Evolutionary conservation across 441 rosid genomes (phyloP).

Genomic region (Pelargonium citronellum): DNA sequence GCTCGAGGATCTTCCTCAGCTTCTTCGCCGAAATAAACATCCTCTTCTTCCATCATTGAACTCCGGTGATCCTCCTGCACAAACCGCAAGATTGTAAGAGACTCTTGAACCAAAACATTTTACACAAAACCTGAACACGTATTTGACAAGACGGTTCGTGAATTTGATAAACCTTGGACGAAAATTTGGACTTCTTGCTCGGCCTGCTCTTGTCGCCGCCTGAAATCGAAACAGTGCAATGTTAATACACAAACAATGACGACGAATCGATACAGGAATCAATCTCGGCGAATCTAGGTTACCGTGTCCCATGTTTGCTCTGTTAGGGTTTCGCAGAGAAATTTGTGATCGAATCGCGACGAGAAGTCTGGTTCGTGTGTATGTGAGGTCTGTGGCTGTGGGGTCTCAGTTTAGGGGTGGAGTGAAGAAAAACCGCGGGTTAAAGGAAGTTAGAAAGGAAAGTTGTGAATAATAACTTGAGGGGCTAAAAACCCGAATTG

Average conservation of each 20-base stretch:
- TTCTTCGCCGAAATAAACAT: slow-evolving; percentile 41
- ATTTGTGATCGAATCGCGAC: not conserved
- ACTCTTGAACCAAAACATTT: not conserved
- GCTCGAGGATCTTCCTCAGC: slow-evolving; percentile 53
- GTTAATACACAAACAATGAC: not conserved
- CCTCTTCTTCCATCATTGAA: slow-evolving; percentile 42
- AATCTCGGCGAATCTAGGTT: not conserved
- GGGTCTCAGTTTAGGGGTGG: too few species aligned
- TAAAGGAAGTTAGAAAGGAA: too few species aligned
- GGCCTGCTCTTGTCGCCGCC: slow-evolving; percentile 57
- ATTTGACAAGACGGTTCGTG: not conserved
- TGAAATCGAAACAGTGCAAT: not conserved
- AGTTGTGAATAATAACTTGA: too few species aligned
- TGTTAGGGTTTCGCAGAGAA: not conserved
- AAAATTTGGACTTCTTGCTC: slow-evolving; percentile 48
- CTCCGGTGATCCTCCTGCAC: slow-evolving; percentile 57
- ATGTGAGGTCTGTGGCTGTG: not conserved
- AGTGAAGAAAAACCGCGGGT: too few species aligned
- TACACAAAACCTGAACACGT: not conserved
- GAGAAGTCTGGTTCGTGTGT: not conserved
- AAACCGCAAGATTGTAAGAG: not conserved
- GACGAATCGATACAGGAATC: not conserved
- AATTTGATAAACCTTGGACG: slow-evolving; percentile 41
- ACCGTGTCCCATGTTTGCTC: slow-evolving; percentile 23
- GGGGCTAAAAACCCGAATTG: too few species aligned